phyloP scores from a whole-genome alignment of 2,329 filamentous ascomycete species.

The Alternaria hordeiaustralica region DNA sequence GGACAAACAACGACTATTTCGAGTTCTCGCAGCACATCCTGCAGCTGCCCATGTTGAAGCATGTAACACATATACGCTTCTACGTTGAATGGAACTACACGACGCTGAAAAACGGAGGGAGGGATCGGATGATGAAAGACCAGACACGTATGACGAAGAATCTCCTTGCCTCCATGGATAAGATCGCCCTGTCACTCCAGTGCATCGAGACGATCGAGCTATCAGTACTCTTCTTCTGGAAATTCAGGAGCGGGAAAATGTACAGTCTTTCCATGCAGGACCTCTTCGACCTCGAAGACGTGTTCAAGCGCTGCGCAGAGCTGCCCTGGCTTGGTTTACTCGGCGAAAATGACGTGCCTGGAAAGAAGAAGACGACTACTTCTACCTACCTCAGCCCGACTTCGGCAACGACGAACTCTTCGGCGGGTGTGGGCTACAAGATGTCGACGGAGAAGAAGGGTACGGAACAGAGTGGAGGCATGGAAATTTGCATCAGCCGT shows the following conservation, averaged over 20 bases:
- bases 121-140: conserved; percentile 28
- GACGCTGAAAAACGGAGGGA: conserved; percentile 26
- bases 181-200: conserved; percentile 31
- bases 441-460: conserved; percentile 41
- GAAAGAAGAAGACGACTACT: conserved; percentile 5
- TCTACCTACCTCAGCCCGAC: conserved; percentile 24
- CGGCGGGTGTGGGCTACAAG: conserved; percentile 45
- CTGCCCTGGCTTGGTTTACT: conserved; percentile 39
- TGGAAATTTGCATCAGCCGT: conserved; percentile 45
- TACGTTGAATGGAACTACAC: conserved; percentile 48
- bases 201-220: conserved; percentile 41
- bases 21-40: conserved; percentile 45
- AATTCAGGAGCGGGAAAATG: conserved; percentile 39
- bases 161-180: conserved; percentile 42
- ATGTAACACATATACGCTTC: conserved; percentile 39
- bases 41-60: conserved; percentile 35
- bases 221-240: conserved; percentile 46
- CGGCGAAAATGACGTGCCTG: conserved; percentile 28
- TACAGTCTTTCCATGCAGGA: conserved; percentile 46
- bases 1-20: conserved; percentile 39
- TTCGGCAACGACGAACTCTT: conserved; percentile 2
- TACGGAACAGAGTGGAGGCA: conserved; percentile 43
- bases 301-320: conserved; percentile 43
- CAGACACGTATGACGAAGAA: conserved; percentile 41
- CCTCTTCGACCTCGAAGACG: conserved; percentile 44